Conservation (phyloP, 345 rosid species). For the Eucalyptus cloeziana region DNA sequence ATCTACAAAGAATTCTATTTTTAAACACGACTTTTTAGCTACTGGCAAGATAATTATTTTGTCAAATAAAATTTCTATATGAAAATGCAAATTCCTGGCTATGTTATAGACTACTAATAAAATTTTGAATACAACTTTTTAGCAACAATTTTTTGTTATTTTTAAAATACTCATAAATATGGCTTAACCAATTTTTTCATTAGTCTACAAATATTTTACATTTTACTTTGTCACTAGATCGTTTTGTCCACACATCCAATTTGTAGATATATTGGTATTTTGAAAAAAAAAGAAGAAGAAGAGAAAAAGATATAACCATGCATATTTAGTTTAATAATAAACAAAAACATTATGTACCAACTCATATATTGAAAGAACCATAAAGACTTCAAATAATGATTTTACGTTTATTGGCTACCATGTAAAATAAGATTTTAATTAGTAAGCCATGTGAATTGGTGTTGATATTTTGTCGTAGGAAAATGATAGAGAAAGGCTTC, state of each 20-base stretch:
- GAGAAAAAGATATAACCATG: not conserved
- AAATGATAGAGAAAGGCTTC: no score
- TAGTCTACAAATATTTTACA: no score
- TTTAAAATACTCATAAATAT: not conserved
- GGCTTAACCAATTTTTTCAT: not conserved
- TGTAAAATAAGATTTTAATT: no score
- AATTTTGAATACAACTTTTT: not conserved
- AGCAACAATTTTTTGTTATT: not conserved
- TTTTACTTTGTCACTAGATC: not conserved
- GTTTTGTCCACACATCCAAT: not conserved
- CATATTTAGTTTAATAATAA: no score
- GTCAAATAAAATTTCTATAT: not conserved
- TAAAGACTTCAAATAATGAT: not conserved
- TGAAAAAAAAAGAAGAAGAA: no score
- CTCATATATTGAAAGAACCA: not conserved
- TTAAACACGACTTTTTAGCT: no score
- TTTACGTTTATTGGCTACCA: no score
- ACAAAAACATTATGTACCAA: not conserved
- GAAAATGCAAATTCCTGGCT: not conserved
- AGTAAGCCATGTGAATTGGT: no score
- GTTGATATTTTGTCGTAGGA: no score
- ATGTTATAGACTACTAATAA: not conserved
- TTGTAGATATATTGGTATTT: not conserved
- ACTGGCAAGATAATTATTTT: not conserved
- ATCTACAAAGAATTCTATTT: not conserved